phyloP scores from a whole-genome alignment of 108 stramenopile genomes.

The Nitzschia sp. region DNA sequence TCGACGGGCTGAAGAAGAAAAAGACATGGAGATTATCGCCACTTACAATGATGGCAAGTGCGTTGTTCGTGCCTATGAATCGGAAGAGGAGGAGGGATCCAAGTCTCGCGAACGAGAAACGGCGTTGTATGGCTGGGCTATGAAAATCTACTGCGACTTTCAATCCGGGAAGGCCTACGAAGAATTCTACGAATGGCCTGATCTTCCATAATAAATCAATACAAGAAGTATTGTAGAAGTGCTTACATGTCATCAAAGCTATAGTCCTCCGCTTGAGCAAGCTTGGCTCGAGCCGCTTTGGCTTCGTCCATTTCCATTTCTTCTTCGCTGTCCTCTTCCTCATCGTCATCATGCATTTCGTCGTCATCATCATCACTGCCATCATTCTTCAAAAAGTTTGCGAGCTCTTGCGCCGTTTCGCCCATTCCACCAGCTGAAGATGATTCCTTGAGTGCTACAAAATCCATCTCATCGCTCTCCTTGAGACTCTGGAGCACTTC shows the following conservation, averaged over 20 bases:
- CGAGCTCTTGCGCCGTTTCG: constrained; percentile 33
- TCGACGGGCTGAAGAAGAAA: constrained; percentile 12
- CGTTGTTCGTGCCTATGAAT: constrained; percentile 52
- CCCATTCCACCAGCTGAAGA: not conserved
- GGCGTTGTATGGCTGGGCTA: constrained; percentile 63
- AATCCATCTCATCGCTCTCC: constrained; percentile 90
- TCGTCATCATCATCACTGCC: constrained; percentile 45
- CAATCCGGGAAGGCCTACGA: constrained; percentile 67
- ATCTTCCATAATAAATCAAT: constrained; percentile 19
- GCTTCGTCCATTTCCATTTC: constrained; percentile 59
- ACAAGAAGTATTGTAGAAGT: not conserved
- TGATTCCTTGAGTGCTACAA: constrained; percentile 60
- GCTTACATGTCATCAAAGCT: constrained; percentile 63
- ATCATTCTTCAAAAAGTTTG: constrained; percentile 47
- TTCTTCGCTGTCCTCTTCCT: constrained; percentile 46
- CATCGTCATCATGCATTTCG: constrained; percentile 35
- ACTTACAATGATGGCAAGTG: constrained; percentile 59
- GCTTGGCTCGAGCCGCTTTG: constrained; percentile 40
- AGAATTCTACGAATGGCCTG: constrained; percentile 70
- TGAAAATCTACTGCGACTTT: constrained; percentile 84
- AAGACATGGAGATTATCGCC: constrained; percentile 35
- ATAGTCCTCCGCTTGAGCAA: constrained; percentile 75
- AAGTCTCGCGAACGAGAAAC: constrained; percentile 41
- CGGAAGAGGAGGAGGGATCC: constrained; percentile 41
- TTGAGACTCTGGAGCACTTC: constrained; percentile 70